Percentiles rank a stretch among this genome's conserved stretches.
Evolutionary conservation across 164 flowering plant species (phyloP).

Genomic region (Stephania cephalantha): DNA sequence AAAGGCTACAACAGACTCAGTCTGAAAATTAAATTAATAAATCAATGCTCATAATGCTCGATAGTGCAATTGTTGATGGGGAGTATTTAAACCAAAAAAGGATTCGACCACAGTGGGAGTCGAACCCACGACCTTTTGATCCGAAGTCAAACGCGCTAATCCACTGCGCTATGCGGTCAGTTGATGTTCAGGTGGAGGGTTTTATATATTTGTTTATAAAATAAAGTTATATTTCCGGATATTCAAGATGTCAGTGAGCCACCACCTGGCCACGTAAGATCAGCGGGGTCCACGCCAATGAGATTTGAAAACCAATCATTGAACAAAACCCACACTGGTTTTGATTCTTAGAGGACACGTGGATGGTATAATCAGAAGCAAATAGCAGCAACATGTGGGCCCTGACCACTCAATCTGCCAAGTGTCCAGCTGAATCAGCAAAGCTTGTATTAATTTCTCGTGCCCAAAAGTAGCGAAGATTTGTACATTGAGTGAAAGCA

Average conservation of each 20-base stretch:
- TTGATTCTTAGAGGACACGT: not conserved
- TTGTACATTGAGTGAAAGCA: not conserved
- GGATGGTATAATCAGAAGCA: not conserved
- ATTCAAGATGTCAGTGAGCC: too few species aligned
- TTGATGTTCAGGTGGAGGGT: not conserved
- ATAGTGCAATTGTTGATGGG: too few species aligned
- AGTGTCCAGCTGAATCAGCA: not conserved
- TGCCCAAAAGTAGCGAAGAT: not conserved
- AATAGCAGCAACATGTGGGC: not conserved
- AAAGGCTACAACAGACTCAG: too few species aligned
- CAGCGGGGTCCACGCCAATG: not conserved
- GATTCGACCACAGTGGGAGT: constrained; percentile 31
- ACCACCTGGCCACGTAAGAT: too few species aligned
- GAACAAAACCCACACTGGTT: not conserved
- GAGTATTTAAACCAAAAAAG: too few species aligned
- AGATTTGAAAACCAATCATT: not conserved
- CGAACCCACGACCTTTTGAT: constrained; percentile 66
- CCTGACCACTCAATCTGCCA: not conserved
- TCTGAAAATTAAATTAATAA: too few species aligned
- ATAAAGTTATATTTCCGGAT: too few species aligned
- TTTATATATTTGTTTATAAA: too few species aligned
- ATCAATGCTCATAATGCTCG: too few species aligned
- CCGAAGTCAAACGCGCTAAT: constrained; percentile 99
- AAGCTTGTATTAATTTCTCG: not conserved
- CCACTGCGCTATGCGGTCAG: constrained; percentile 95